Evolutionary conservation across 257 asterid genomes (phyloP).

Genomic region (Cruciata laevipes): DNA sequence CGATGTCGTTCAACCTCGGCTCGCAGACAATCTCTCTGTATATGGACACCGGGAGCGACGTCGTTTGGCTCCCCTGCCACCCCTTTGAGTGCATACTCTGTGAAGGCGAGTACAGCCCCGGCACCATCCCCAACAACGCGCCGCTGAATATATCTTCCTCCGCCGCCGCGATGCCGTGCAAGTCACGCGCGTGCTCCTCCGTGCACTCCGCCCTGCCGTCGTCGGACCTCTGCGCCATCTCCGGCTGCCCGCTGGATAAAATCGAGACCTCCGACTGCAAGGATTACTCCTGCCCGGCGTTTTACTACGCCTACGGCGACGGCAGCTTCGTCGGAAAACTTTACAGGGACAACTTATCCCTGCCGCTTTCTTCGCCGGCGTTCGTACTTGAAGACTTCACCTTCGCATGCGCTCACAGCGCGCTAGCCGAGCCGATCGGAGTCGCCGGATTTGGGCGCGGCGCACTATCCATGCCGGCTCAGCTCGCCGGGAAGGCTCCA

Average conservation of each 20-base stretch:
- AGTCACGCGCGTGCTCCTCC: constrained; percentile 66
- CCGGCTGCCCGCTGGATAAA: constrained; percentile 68
- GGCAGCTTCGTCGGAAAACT: constrained; percentile 74
- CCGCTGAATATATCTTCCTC: constrained; percentile 68
- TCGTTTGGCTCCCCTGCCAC: constrained; percentile 93
- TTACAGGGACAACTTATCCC: constrained; percentile 38
- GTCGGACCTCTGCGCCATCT: constrained; percentile 80
- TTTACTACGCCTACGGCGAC: constrained; percentile 92
- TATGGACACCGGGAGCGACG: constrained; percentile 95
- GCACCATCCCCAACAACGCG: constrained; percentile 39
- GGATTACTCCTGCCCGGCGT: constrained; percentile 52
- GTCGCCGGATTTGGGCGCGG: constrained; percentile 98
- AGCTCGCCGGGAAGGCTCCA: constrained; percentile 53
- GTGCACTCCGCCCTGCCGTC: constrained; percentile 55
- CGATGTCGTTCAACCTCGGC: constrained; percentile 63
- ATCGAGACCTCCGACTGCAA: constrained; percentile 62
- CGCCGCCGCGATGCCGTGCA: constrained; percentile 43
- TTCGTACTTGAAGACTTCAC: constrained; percentile 50
- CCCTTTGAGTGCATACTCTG: constrained; percentile 89
- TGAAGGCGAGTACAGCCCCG: constrained; percentile 64
- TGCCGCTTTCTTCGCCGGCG: constrained; percentile 43
- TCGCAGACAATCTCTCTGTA: constrained; percentile 66
- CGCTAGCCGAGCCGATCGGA: constrained; percentile 89
- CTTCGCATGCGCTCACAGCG: constrained; percentile 74
- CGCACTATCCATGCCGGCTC: constrained; percentile 65